Conservation (phyloP, 192 early-diverging fungal genomes). For the Thoreauomyces humboldtii region DNA sequence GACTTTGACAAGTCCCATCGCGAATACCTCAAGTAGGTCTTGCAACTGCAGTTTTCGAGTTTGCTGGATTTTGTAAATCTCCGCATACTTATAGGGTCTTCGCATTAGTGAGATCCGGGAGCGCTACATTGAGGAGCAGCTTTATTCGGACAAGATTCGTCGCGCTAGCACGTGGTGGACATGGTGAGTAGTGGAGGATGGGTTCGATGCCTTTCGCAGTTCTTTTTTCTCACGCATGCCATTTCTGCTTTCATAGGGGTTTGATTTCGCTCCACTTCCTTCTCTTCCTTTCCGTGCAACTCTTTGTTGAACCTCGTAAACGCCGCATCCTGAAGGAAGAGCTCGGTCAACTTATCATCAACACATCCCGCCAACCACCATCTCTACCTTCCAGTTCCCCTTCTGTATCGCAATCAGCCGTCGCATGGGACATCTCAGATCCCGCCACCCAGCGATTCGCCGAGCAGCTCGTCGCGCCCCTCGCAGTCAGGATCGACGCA, state of each 20-base stretch:
- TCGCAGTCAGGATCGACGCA: slow-evolving; percentile 4
- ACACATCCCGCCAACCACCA: not conserved
- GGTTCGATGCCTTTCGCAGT: too few species aligned
- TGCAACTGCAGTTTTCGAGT: too few species aligned
- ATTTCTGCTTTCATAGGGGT: slow-evolving; percentile 27
- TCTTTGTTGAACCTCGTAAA: slow-evolving; percentile 45
- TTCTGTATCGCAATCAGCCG: not conserved
- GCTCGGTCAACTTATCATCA: slow-evolving; percentile 32
- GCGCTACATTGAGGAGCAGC: slow-evolving; percentile 55
- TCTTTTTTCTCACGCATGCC: not conserved
- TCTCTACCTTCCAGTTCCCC: not conserved
- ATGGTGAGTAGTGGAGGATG: slow-evolving; percentile 15
- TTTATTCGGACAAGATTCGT: slow-evolving; percentile 53
- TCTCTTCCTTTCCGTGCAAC: slow-evolving; percentile 40
- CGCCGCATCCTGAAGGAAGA: slow-evolving; percentile 27
- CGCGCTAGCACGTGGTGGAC: slow-evolving; percentile 45
- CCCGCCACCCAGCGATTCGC: not conserved
- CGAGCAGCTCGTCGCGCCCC: not conserved
- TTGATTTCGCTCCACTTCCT: slow-evolving; percentile 45
- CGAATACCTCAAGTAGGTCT: slow-evolving; percentile 43
- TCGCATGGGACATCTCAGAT: not conserved
- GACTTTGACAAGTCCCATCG: slow-evolving; percentile 39
- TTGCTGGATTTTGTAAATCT: not conserved
- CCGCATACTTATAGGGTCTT: not conserved
- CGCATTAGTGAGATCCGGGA: slow-evolving; percentile 50